Evolutionary conservation across 2,329 filamentous ascomycete genomes (phyloP), one percentile per base, ranked within the genome.

Genomic region (Zymoseptoria passerinii): DNA sequence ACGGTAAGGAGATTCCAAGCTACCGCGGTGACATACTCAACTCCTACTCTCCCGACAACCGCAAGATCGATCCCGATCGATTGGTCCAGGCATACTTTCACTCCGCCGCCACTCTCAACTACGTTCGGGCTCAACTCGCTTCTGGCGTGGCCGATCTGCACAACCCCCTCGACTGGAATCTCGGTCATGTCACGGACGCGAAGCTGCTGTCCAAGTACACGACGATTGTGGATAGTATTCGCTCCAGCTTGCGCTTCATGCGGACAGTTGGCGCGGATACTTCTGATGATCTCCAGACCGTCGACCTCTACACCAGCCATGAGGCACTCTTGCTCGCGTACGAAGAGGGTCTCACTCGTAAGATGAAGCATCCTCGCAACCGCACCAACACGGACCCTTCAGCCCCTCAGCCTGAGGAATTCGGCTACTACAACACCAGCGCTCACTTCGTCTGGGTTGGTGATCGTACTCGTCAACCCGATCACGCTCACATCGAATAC

Each of bases 371-470:
- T 65, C 87, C 88, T 1, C 72, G 75, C 48, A 77, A 77, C 60
- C 74, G 73, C 67, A n/a, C 10, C 50, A 50, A 29, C 18, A 29
- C 29, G 18, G 35, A 19, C 29, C 44, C 28, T 8, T 49, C 19
- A 18, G 27, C 18, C 35, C 8, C 20, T 29, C 18, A 27, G 18
- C 23, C 59, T 28, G 61, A 64, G 9, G 72, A 74, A 16, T 83
- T 83, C 68, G 85, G 86, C 68, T 95, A 89, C 81, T 97, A 95
- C 77, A 88, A 96, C 75, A 97, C 92, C 0, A 95, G 90, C 4
- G 90, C 90, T 0, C 94, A 99, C 73, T 97, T 99, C 78, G 82
- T 99, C 72, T 99, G 94, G 94, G 95, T 99, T 67, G 94, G 94
- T 56, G 94, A 99, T 74, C 89, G 94, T 64, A 99, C 94, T 1